phyloP scores from a whole-genome alignment of 768 basidiomycete genomes.

The Panaeolus cyanescens region DNA sequence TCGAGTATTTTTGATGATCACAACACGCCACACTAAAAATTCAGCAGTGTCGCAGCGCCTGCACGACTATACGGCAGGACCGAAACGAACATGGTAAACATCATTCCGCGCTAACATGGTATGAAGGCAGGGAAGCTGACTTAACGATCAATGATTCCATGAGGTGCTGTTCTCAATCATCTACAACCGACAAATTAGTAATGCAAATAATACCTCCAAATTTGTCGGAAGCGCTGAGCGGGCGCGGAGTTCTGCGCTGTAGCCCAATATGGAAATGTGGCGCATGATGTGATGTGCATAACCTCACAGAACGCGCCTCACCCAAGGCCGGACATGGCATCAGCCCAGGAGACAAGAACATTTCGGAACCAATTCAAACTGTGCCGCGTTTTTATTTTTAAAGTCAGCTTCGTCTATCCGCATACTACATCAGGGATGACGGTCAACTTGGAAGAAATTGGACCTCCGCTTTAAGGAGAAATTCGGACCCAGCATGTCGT shows the following conservation, averaged over 20 bases:
- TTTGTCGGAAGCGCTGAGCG: background rate
- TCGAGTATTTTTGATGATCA: background rate
- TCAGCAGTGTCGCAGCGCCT: background rate
- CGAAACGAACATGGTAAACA: background rate
- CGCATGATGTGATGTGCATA: background rate
- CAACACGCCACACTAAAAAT: background rate
- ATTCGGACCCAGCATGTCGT: background rate
- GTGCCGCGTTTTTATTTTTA: background rate
- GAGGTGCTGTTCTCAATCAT: no score
- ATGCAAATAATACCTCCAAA: no score
- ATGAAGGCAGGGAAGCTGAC: no score
- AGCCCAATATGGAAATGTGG: background rate
- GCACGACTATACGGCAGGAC: background rate
- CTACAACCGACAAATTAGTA: no score
- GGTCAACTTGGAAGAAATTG: background rate
- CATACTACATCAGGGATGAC: background rate
- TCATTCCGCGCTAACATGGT: background rate
- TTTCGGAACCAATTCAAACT: background rate
- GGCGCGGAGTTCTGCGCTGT: background rate
- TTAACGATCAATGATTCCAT: no score
- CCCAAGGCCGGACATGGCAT: background rate
- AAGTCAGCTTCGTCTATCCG: background rate
- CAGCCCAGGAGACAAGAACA: background rate
- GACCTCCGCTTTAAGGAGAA: background rate
- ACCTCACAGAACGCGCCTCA: background rate